Conservation (phyloP, 164 flowering plant genomes). For the Saururus chinensis region DNA sequence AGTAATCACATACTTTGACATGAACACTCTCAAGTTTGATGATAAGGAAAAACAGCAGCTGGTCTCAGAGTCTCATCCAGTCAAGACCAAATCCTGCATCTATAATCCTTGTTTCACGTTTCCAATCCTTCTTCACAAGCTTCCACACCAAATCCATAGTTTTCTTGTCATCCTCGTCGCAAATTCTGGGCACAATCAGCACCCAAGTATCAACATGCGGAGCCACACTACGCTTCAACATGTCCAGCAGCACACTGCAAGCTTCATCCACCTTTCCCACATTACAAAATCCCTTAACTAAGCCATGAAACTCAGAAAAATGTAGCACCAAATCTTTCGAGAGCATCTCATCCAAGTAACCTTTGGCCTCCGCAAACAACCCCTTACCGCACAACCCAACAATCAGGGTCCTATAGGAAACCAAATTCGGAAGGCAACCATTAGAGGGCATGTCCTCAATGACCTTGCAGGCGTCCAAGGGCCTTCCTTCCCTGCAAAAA, state of each 20-base stretch:
- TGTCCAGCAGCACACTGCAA: constrained; percentile 33
- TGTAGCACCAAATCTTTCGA: constrained; percentile 62
- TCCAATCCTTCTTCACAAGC: constrained; percentile 33
- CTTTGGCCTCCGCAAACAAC: constrained; percentile 55
- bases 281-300: constrained; percentile 57
- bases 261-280: constrained; percentile 66
- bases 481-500: constrained; percentile 72
- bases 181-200: constrained; percentile 42
- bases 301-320: constrained; percentile 53
- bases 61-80: not conserved
- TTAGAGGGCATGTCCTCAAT: constrained; percentile 62
- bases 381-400: constrained; percentile 66
- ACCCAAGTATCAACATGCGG: constrained; percentile 62
- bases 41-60: not conserved
- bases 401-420: constrained; percentile 71
- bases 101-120: constrained; percentile 34
- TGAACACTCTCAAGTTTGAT: too few species aligned
- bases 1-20: too few species aligned
- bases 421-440: constrained; percentile 77
- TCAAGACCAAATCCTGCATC: constrained; percentile 28
- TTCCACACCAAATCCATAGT: constrained; percentile 17
- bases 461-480: constrained; percentile 70
- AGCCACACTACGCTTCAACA: constrained; percentile 47
- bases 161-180: constrained; percentile 24
- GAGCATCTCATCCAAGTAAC: constrained; percentile 50